phyloP scores from a whole-genome alignment of 106 monocot genomes.

The Dioscorea dumetorum region DNA sequence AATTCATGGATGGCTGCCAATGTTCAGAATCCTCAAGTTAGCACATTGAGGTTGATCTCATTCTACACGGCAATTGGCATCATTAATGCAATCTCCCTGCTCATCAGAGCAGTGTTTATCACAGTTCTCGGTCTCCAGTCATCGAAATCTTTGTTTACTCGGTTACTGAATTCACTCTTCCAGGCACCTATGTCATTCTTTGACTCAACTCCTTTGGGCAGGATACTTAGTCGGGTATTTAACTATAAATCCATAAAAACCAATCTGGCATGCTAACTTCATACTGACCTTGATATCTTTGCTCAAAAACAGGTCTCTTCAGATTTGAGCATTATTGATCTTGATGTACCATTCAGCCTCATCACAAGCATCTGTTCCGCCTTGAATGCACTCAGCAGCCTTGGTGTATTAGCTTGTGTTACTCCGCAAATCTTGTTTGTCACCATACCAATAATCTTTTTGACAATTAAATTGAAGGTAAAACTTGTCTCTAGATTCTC shows the following conservation, averaged over 20 bases:
- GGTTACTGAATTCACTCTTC: conserved; percentile 70
- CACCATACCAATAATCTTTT: conserved; percentile 52
- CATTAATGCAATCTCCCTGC: conserved; percentile 42
- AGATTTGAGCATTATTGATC: conserved; percentile 83
- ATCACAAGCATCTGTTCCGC: conserved; percentile 53
- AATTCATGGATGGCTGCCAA: conserved; percentile 99
- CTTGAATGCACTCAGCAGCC: conserved; percentile 64
- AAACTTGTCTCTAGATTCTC: not conserved
- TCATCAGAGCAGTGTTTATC: conserved; percentile 49
- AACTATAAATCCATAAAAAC: not conserved
- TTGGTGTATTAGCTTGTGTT: conserved; percentile 70
- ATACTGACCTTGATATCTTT: not conserved
- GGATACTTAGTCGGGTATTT: conserved; percentile 85
- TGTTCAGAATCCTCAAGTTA: conserved; percentile 64
- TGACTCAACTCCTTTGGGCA: conserved; percentile 91
- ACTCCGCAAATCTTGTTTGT: conserved; percentile 88
- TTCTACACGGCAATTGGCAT: conserved; percentile 80
- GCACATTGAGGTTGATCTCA: conserved; percentile 51
- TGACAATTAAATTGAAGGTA: conserved; percentile 74
- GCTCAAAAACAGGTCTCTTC: conserved; percentile 70
- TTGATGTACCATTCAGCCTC: conserved; percentile 83
- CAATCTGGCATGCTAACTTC: not conserved
- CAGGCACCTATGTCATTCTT: conserved; percentile 94
- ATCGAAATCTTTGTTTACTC: conserved; percentile 81
- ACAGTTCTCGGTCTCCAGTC: conserved; percentile 67